A percentile compares a stretch with the other conserved stretches of the same genome.
These are phyloP conservation scores for Cucumis sativus DNA, from an alignment of 306 rosid species.

Conservation along the genomic window Cucumber_9930_V3 NC_026657.2:34749001-34749500, in stretches of 20 bases:
- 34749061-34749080: not conserved
- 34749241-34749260: conserved; percentile 72
- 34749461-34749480: conserved; percentile 65
- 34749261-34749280: not conserved
- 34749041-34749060: not conserved
- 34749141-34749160: conserved; percentile 81
- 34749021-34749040: not conserved
- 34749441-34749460: not conserved
- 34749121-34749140: conserved; percentile 52
- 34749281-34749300: too few species aligned
- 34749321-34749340: too few species aligned
- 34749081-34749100: not conserved
- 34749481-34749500: conserved; percentile 32
- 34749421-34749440: conserved; percentile 15
- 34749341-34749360: too few species aligned
- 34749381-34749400: not conserved
- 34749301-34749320: too few species aligned
- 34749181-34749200: conserved; percentile 49
- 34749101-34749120: not conserved
- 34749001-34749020: not conserved
- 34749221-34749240: conserved; percentile 42
- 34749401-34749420: not conserved
- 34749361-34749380: not conserved
- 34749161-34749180: conserved; percentile 52
- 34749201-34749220: conserved; percentile 60